These are phyloP conservation scores for Turnera subulata DNA, from an alignment of 345 rosid species.

Conservation along the genomic window DNA sequence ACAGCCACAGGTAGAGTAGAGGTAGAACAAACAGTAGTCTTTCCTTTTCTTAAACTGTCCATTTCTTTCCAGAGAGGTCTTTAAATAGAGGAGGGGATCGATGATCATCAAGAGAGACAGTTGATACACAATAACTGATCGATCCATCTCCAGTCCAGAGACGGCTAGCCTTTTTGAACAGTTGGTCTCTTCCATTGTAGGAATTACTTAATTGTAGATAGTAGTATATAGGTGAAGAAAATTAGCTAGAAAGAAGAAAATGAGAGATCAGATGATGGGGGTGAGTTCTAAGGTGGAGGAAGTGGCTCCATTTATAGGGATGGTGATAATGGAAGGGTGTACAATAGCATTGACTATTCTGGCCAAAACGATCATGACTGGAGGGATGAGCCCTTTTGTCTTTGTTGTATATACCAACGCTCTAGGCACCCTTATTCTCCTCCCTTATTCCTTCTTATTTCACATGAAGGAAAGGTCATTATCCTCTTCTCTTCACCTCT, in stretches of 20 bases:
- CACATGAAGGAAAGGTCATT: conserved; percentile 42
- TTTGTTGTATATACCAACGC: conserved; percentile 68
- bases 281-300: conserved; percentile 23
- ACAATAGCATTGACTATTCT: conserved; percentile 63
- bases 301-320: conserved; percentile 42
- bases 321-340: conserved; percentile 73
- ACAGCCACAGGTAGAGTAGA: not conserved
- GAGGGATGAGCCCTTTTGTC: conserved; percentile 79
- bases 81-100: not conserved
- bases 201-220: no score
- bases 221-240: no score
- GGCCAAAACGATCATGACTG: conserved; percentile 54
- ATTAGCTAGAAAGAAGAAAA: no score
- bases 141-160: no score
- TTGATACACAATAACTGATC: no score
- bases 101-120: not conserved
- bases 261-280: not conserved
- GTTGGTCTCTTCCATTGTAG: no score
- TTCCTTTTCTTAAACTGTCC: not conserved
- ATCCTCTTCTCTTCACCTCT: not conserved
- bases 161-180: no score
- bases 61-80: not conserved
- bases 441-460: conserved; percentile 60
- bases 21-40: not conserved
- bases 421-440: conserved; percentile 47